Percentiles rank a stretch among this genome's conserved stretches.
These are phyloP conservation scores for Scutellaria minor DNA, from an alignment of 257 asterid species.

Conservation along the genomic window DNA sequence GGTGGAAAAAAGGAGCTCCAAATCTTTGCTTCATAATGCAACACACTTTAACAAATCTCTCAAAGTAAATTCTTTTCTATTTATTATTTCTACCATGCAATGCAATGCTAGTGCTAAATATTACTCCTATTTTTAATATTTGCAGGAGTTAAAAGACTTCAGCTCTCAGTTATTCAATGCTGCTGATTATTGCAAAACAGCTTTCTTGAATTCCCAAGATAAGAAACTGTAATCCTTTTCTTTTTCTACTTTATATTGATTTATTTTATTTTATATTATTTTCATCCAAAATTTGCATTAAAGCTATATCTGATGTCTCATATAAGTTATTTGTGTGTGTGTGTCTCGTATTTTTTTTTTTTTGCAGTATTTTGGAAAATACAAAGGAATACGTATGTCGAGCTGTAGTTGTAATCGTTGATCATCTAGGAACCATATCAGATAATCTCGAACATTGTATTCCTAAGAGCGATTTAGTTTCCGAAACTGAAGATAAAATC, in stretches of 20 bases:
- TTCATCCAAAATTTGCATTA: too few relatives aligned
- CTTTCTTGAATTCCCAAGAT: slow-evolving; percentile 51
- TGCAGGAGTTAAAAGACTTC: slow-evolving; percentile 68
- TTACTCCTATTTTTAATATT: neutral
- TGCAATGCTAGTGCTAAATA: too few relatives aligned
- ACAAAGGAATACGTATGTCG: slow-evolving; percentile 59
- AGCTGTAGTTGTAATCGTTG: slow-evolving; percentile 64
- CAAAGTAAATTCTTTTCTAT: slow-evolving; percentile 36
- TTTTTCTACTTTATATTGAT: neutral
- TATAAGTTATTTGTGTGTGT: too few relatives aligned
- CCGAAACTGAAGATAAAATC: slow-evolving; percentile 50
- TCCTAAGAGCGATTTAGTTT: slow-evolving; percentile 40
- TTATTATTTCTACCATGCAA: neutral
- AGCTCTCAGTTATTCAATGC: slow-evolving; percentile 69
- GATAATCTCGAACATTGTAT: slow-evolving; percentile 56
- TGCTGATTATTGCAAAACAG: slow-evolving; percentile 65
- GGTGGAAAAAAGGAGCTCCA: slow-evolving; percentile 14
- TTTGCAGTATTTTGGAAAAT: slow-evolving; percentile 60
- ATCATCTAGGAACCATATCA: slow-evolving; percentile 72
- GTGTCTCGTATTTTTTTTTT: neutral
- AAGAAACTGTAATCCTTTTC: slow-evolving; percentile 46
- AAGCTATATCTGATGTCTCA: too few relatives aligned
- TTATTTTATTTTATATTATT: too few relatives aligned
- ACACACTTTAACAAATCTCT: slow-evolving; percentile 53
- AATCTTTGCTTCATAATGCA: slow-evolving; percentile 31